These are phyloP conservation scores for Leishmania lainsoni DNA, from an alignment of 208 protist genomes.

Conservation along the genomic window DNA sequence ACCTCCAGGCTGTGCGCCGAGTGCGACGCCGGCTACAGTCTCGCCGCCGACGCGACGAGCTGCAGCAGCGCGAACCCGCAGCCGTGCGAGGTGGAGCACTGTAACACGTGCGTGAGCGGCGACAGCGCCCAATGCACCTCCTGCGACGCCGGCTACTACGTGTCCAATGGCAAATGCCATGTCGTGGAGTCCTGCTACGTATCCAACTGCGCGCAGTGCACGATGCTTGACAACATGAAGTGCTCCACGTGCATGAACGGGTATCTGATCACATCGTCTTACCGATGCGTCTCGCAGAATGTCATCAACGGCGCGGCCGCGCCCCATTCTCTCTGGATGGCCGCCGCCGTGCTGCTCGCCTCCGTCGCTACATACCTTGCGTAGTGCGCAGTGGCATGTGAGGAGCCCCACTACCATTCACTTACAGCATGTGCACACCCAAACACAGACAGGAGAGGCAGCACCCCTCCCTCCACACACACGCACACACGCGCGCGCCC, in stretches of 20 bases:
- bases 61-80: not conserved
- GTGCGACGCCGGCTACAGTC: slow-evolving; percentile 15
- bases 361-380: not conserved
- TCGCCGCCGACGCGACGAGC: slow-evolving; percentile 1
- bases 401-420: not conserved
- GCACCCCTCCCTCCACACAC: not conserved
- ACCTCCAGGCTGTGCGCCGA: not conserved
- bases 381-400: slow-evolving; percentile 1
- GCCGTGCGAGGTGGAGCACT: slow-evolving; percentile 18
- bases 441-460: not conserved
- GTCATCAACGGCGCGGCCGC: slow-evolving; percentile 2
- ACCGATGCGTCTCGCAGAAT: slow-evolving; percentile 2
- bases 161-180: slow-evolving; percentile 1
- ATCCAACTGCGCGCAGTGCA: slow-evolving; percentile 19
- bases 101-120: slow-evolving; percentile 4
- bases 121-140: not conserved
- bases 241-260: slow-evolving; percentile 13
- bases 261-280: not conserved
- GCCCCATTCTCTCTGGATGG: not conserved
- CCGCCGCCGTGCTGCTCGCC: slow-evolving; percentile 4
- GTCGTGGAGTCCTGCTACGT: slow-evolving; percentile 1
- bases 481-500: not conserved
- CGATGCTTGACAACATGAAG: slow-evolving; percentile 9
- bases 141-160: slow-evolving; percentile 15
- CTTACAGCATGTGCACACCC: slow-evolving; percentile 2